These are phyloP conservation scores for Alternaria panax DNA, from an alignment of 2,329 filamentous ascomycete genomes.

Conservation along the genomic window DNA sequence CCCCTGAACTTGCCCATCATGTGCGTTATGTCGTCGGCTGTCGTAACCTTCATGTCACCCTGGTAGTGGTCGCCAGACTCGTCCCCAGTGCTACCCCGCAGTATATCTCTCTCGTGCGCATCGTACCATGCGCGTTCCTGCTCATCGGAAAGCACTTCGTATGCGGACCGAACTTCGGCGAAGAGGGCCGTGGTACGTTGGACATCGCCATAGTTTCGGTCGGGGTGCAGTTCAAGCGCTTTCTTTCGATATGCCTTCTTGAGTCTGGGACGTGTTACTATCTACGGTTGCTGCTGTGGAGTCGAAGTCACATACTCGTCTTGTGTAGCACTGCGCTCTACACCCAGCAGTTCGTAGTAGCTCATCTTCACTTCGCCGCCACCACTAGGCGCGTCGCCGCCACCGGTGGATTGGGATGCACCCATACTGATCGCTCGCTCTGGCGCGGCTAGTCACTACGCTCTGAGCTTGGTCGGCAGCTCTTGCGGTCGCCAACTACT, in stretches of 20 bases:
- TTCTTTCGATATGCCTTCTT: conserved; percentile 92
- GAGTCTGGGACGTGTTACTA: conserved; percentile 63
- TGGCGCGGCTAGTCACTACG: conserved; percentile 14
- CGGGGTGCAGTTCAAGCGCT: conserved; percentile 91
- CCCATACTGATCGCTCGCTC: conserved; percentile 49
- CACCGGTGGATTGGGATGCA: conserved; percentile 54
- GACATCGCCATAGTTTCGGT: conserved; percentile 87
- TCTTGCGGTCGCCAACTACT: conserved; percentile 19
- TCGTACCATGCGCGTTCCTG: conserved; percentile 99
- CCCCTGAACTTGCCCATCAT: conserved; percentile 83
- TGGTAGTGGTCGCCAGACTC: conserved; percentile 63
- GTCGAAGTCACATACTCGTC: conserved; percentile 70
- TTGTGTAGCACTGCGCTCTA: conserved; percentile 76
- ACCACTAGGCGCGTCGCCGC: conserved; percentile 27
- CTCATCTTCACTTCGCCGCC: conserved; percentile 67
- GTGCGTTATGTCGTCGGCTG: conserved; percentile 77
- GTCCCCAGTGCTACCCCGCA: conserved; percentile 69
- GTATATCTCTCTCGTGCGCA: conserved; percentile 85
- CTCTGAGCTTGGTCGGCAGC: conserved; percentile 11
- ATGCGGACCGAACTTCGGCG: conserved; percentile 89
- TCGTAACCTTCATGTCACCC: conserved; percentile 76
- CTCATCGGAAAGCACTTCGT: conserved; percentile 93
- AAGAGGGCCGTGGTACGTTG: conserved; percentile 85
- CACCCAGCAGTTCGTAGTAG: conserved; percentile 84
- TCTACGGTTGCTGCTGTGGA: background rate